Percentiles rank a stretch among this genome's conserved stretches.
Evolutionary conservation across 371 early-diverging fungal genomes (phyloP).

Genomic region (Mucor irregularis): DNA sequence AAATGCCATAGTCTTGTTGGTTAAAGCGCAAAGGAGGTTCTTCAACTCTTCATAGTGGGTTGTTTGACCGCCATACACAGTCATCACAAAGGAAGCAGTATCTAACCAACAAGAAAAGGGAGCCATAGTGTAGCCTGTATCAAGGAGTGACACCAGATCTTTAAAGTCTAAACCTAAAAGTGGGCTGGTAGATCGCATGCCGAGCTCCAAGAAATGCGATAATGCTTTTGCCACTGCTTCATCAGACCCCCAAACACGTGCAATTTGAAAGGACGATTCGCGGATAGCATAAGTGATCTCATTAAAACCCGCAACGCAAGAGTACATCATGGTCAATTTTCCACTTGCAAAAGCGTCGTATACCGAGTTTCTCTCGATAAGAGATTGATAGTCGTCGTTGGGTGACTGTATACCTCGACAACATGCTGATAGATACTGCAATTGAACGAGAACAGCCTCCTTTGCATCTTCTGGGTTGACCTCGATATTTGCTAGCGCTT

Average conservation of each 20-base stretch:
- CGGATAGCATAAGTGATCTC: constrained; percentile 36
- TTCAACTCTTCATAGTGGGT: constrained; percentile 36
- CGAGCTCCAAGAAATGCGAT: constrained; percentile 53
- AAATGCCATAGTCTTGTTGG: constrained; percentile 51
- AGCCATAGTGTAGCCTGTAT: constrained; percentile 41
- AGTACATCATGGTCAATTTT: constrained; percentile 24
- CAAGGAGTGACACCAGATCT: constrained; percentile 33
- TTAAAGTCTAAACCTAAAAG: constrained; percentile 46
- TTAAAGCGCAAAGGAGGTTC: constrained; percentile 40
- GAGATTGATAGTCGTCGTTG: constrained; percentile 48
- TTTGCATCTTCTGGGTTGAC: constrained; percentile 22
- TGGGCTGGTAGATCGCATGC: constrained; percentile 54
- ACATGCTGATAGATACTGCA: constrained; percentile 53
- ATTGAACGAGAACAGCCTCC: constrained; percentile 25
- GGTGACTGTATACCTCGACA: constrained; percentile 58
- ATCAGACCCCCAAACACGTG: constrained; percentile 32
- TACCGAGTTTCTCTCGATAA: constrained; percentile 24
- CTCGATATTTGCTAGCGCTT: constrained; percentile 21
- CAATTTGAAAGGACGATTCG: constrained; percentile 31
- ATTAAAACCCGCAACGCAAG: constrained; percentile 27
- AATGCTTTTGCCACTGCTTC: constrained; percentile 44
- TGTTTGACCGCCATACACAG: constrained; percentile 57
- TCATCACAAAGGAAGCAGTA: constrained; percentile 52
- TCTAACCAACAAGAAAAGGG: constrained; percentile 60
- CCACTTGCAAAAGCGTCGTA: constrained; percentile 50